A percentile compares a stretch with the other conserved stretches of the same genome.
Conservation (phyloP, 257 asterid species). For the Capsicum rhomboideum region DNA sequence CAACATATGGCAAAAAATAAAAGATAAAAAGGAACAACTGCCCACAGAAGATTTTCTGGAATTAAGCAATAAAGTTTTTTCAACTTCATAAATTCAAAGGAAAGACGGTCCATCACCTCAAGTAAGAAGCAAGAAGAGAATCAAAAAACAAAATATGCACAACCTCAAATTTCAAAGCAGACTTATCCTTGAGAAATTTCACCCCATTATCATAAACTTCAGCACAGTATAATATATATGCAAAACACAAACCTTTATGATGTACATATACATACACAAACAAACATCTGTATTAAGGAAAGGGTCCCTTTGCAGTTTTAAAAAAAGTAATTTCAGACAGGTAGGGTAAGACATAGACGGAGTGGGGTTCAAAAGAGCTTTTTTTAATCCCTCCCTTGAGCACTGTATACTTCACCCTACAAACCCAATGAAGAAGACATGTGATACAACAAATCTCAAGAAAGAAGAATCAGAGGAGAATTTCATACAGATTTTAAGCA, state of each 20-base stretch:
- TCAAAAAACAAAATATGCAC: not conserved
- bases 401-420: constrained; percentile 6
- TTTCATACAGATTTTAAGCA: not conserved
- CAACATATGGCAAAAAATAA: not conserved
- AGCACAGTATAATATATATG: not conserved
- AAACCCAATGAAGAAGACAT: constrained; percentile 2
- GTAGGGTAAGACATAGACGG: constrained; percentile 3
- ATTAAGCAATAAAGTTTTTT: not conserved
- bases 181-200: not conserved
- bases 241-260: not conserved
- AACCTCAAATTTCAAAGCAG: not conserved
- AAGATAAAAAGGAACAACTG: not conserved
- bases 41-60: not conserved
- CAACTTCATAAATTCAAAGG: not conserved
- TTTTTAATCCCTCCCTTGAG: not conserved
- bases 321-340: not conserved
- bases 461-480: not conserved
- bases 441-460: not conserved
- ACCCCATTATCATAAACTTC: not conserved
- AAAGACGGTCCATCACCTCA: not conserved
- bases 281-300: not conserved
- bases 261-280: not conserved
- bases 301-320: not conserved
- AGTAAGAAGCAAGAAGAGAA: not conserved
- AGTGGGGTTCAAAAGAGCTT: constrained; percentile 21